A percentile compares a stretch with the other conserved stretches of the same genome.
Conservation (phyloP, 1,284 basidiomycete species). For the Agroathelia rolfsii region DNA sequence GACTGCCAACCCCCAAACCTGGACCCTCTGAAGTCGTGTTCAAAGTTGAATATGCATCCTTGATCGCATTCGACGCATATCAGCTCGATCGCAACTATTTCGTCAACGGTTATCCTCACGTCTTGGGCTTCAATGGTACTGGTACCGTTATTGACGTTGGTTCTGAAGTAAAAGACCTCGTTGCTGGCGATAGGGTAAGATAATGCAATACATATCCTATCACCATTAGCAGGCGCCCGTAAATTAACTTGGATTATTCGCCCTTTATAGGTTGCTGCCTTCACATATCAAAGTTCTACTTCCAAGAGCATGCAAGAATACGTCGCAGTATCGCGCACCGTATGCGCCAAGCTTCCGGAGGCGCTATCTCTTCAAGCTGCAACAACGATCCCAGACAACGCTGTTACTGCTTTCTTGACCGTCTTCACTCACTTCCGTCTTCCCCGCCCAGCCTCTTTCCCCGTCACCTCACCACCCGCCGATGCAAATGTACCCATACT, state of each 20-base stretch:
- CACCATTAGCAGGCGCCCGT: not conserved
- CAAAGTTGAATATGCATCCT: constrained; percentile 33
- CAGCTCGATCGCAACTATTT: constrained; percentile 25
- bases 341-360: constrained; percentile 38
- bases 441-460: constrained; percentile 29
- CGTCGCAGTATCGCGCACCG: constrained; percentile 23
- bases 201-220: constrained; percentile 7
- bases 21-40: constrained; percentile 33
- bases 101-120: constrained; percentile 25
- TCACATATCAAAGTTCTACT: constrained; percentile 19
- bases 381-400: constrained; percentile 41
- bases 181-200: constrained; percentile 33
- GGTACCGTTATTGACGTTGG: constrained; percentile 33
- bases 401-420: constrained; percentile 37
- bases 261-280: constrained; percentile 26
- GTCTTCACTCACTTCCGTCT: constrained; percentile 35
- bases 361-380: constrained; percentile 29
- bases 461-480: constrained; percentile 22
- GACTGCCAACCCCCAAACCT: constrained; percentile 30
- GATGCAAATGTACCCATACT: constrained; percentile 30
- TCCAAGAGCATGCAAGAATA: constrained; percentile 35
- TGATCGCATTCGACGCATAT: constrained; percentile 33
- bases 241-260: constrained; percentile 1
- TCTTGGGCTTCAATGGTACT: constrained; percentile 30
- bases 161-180: constrained; percentile 26